Base-by-base conservation (phyloP, 805 yeast genomes). In the Candida easanensis region DNA sequence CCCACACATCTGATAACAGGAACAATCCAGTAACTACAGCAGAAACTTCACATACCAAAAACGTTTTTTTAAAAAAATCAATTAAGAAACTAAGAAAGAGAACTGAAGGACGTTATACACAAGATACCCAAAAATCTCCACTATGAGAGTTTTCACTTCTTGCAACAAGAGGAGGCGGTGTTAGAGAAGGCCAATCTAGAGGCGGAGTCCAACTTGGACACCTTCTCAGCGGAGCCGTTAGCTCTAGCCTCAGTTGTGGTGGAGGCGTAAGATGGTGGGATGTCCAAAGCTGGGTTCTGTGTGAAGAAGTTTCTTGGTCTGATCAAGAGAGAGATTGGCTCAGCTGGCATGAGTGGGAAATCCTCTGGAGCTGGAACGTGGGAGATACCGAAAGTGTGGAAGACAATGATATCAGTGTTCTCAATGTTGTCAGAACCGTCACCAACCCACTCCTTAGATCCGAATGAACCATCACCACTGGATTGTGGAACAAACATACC, bases 361-460 rank as follows among this genome's bases (percentile, higher is more conserved):
- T 85, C 95, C 69, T 85, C 93, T 46, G 93, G 91, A 13, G 90
- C 82, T 46, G 95, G 95, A 77, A 84, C 82, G 63, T 85, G 95
- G 26, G 91, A 80, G 53, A 85, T 78, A 57, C 93, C 93, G 58
- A 86, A 85, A 22, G 91, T 85, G 65, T 85, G 90, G 80, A 80
- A 86, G 56, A 82, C 68, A 41, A 85, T 74, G 48, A 85, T 74
- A 61, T 86, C 93, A 31, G 87, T 80, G 68, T 81, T 73, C 52
- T 78, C 84, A 56, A 81, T 68, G 17, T 62, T 61, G 44, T 72
- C 86, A 6, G 64, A 38, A 46, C 84, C 84, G 54, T 81, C 80
- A 42, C 80, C 84, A 48, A 77, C 66, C 88, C 88, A 81, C 51
- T 75, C 73, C 65, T 80, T 74, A 79, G 79, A 79, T 58, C 86